Evolutionary conservation across 2,329 filamentous ascomycete genomes (phyloP), one percentile per base, ranked within the genome.

Genomic region (Cladosporium sphaerospermum): DNA sequence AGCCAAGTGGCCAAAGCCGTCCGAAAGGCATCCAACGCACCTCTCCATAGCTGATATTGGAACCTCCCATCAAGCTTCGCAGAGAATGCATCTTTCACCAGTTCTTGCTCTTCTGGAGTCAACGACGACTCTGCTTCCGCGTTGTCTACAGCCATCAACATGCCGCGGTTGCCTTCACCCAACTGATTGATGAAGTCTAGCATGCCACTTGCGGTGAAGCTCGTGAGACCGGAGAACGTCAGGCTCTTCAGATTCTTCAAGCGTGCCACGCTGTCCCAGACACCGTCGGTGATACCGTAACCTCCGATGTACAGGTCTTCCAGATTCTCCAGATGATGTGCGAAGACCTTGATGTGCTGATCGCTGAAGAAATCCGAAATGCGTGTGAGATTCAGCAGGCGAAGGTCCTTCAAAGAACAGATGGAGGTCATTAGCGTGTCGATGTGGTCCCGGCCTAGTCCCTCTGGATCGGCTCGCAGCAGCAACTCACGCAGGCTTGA

Each of bases 281-380:
- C 68, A 18, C 73, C 71, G 55, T 82, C 77, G 4, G 76, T 73
- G 18, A 79, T 66, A 13, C 78, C 77, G 41, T 75, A 72, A 8
- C 82, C 82, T 41, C 74, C 76, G 45, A 85, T 75, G 42, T 72
- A 76, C 11, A 86, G 66, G 10, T 80, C 75, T 57, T 83, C 79
- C 0, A 87, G 71, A 13, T 71, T 62, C 0, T 67, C 67, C 9
- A 83, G 67, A 9, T 70, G 64, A 1, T 63, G 55, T 19, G 76
- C 71, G 13, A 86, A 71, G 2, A 61, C 60, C 9, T 70, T 63
- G 33, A 85, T 69, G 37, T 84, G 76, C 8, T 70, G 64, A 7
- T 75, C 68, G 0, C 67, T 71, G 54, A 85, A 76, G 45, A 73
- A 73, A 39, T 81, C 75, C 2, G 72, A 76, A 4, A 80, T 72